Evolutionary conservation across 2,329 filamentous ascomycete genomes (phyloP).

Genomic region (Fusarium metavorans): DNA sequence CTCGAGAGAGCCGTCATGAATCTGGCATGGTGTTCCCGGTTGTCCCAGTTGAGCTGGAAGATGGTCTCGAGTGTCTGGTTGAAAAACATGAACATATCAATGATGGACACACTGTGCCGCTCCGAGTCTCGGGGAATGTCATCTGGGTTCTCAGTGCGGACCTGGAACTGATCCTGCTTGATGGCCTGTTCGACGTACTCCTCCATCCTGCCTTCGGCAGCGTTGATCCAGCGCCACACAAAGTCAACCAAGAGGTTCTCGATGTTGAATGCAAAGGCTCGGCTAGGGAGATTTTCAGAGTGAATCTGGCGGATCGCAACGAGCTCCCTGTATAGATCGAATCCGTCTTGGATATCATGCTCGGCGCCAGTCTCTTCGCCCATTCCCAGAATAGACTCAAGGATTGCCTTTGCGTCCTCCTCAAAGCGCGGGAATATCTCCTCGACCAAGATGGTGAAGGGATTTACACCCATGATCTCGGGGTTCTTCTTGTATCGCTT

Average conservation of each 20-base stretch:
- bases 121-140: slow-evolving; percentile 80
- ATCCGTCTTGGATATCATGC: slow-evolving; percentile 90
- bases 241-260: slow-evolving; percentile 90
- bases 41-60: slow-evolving; percentile 88
- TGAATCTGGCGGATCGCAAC: slow-evolving; percentile 88
- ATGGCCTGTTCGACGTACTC: slow-evolving; percentile 91
- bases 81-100: slow-evolving; percentile 94
- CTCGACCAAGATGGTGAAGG: slow-evolving; percentile 78
- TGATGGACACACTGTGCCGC: slow-evolving; percentile 90
- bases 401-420: slow-evolving; percentile 86
- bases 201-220: slow-evolving; percentile 82
- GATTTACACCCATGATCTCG: slow-evolving; percentile 82
- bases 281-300: slow-evolving; percentile 76
- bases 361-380: slow-evolving; percentile 78
- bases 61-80: slow-evolving; percentile 92
- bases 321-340: slow-evolving; percentile 91
- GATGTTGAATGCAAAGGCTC: slow-evolving; percentile 87
- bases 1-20: slow-evolving; percentile 97
- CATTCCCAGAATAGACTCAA: slow-evolving; percentile 82
- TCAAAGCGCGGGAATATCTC: slow-evolving; percentile 92
- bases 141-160: slow-evolving; percentile 73
- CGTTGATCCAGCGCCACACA: slow-evolving; percentile 93
- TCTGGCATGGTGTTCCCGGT: slow-evolving; percentile 91
- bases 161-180: slow-evolving; percentile 87
- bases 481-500: slow-evolving; percentile 92